A percentile compares a stretch with the other conserved stretches of the same genome.
phyloP scores from a whole-genome alignment of 2,329 filamentous ascomycete species.

The Xylariaceae sp. region DNA sequence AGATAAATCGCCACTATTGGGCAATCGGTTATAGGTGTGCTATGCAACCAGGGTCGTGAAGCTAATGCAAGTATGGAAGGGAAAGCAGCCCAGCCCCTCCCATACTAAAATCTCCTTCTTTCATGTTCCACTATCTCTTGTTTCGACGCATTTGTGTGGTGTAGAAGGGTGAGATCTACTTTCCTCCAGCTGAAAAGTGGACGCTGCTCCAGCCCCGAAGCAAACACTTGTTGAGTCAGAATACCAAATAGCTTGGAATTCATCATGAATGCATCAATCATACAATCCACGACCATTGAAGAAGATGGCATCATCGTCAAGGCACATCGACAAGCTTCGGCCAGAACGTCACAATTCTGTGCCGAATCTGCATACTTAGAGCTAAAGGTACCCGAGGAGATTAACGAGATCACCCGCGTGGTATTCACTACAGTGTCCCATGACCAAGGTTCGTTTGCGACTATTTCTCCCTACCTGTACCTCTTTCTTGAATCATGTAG shows the following conservation, averaged over 20 bases:
- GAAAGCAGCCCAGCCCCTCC: too few species aligned
- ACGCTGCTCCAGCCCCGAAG: too few species aligned
- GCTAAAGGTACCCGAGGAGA: not conserved
- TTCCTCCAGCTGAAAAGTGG: not conserved
- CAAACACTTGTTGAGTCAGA: not conserved
- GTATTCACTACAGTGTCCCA: not conserved
- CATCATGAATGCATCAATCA: not conserved
- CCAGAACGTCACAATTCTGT: not conserved
- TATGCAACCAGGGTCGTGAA: too few species aligned
- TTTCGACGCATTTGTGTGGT: too few species aligned
- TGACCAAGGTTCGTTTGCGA: not conserved
- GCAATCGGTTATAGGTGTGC: too few species aligned
- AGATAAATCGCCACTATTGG: too few species aligned
- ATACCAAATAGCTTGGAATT: not conserved
- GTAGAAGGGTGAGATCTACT: not conserved
- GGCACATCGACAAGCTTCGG: not conserved
- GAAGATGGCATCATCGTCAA: not conserved
- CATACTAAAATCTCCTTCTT: too few species aligned
- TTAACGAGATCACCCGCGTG: not conserved
- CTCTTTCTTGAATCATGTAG: not conserved
- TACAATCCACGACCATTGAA: not conserved
- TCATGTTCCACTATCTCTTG: too few species aligned
- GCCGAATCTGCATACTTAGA: not conserved
- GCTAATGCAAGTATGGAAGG: too few species aligned
- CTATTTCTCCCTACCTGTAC: not conserved